phyloP scores from a whole-genome alignment of 23 red algal species.

The Agarophyton chilense region DNA sequence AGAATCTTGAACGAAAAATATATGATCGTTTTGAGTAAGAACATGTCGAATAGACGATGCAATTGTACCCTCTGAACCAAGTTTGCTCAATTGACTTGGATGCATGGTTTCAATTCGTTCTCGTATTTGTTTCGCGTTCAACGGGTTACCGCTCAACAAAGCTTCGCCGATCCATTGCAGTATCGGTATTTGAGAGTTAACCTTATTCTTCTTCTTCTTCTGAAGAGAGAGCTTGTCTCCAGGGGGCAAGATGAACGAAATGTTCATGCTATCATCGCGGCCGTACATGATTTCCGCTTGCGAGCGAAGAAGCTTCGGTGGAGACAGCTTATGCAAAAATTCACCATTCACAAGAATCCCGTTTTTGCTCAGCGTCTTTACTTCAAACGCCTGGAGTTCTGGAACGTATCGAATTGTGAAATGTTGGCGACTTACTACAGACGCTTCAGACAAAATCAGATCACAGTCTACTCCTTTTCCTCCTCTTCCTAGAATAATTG shows the following conservation, averaged over 20 bases:
- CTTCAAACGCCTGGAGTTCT: slow-evolving; percentile 65
- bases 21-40: slow-evolving; percentile 69
- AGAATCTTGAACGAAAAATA: slow-evolving; percentile 43
- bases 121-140: slow-evolving; percentile 33
- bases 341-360: slow-evolving; percentile 61
- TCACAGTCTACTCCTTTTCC: slow-evolving; percentile 52
- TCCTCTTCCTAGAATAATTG: slow-evolving; percentile 56
- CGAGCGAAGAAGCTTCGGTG: slow-evolving; percentile 48
- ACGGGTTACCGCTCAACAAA: not conserved
- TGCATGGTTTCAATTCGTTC: slow-evolving; percentile 34
- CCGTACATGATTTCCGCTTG: slow-evolving; percentile 62
- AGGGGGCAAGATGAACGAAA: slow-evolving; percentile 48
- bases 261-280: slow-evolving; percentile 31
- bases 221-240: slow-evolving; percentile 15
- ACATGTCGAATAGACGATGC: slow-evolving; percentile 57
- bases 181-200: slow-evolving; percentile 20
- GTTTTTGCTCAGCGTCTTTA: slow-evolving; percentile 72
- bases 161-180: slow-evolving; percentile 70
- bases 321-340: slow-evolving; percentile 39
- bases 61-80: slow-evolving; percentile 35
- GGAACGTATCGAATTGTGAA: slow-evolving; percentile 65
- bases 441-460: slow-evolving; percentile 16
- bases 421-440: slow-evolving; percentile 60
- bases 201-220: slow-evolving; percentile 43
- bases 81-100: slow-evolving; percentile 19